Base-by-base conservation (phyloP, 1,284 basidiomycete species). In the Cerrena zonata region DNA sequence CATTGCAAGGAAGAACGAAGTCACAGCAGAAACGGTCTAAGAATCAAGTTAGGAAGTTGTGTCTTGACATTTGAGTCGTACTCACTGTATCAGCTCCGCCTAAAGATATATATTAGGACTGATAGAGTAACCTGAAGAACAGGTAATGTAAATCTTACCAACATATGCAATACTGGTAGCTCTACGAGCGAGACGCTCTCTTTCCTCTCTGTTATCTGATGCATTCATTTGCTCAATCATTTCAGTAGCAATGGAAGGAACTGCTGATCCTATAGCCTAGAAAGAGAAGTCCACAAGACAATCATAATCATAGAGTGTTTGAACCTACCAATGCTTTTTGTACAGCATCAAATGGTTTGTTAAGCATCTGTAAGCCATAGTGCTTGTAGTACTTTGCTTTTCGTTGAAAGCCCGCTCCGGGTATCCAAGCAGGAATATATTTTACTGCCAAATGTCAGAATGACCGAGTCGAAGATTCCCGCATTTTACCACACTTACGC, bases 1-100 rank as follows among this genome's bases (percentile, higher is more conserved):
- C 65, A 70, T 64, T 2, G 65, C 65, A 7, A 68, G 51, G 47
- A 61, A 53, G 40, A 64, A 58, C 5, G 57, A 52, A 4, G 39
- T 44, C 10, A 62, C 19, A 0, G 56, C 51, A n/a, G 61, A 60
- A 5, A 57, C 53, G 15, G 56, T 62, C 56, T 61, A 22, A 11
- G 30, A 12, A 21, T 10, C 38, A 5, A 30, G 10, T n/a, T 24
- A 21, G 10, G 15, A 4, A 23, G 52, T 13, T 52, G 43, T 26
- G 23, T 41, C 12, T 5, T 24, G 15, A 10, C 21, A 24, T 23
- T 21, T 34, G 24, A 25, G 38, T 1, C 27, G 22, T 7, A 43
- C 54, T 4, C 3, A 59, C 58, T 7, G 57, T 58, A 45, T 61
- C 59, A 2, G 57, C 54, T 15, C 58, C 59, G 19, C 56, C 59